A percentile compares a stretch with the other conserved stretches of the same genome.
These are phyloP conservation scores for Phytopythium boreale DNA, from an alignment of 352 stramenopile species.

Conservation along the genomic window DNA sequence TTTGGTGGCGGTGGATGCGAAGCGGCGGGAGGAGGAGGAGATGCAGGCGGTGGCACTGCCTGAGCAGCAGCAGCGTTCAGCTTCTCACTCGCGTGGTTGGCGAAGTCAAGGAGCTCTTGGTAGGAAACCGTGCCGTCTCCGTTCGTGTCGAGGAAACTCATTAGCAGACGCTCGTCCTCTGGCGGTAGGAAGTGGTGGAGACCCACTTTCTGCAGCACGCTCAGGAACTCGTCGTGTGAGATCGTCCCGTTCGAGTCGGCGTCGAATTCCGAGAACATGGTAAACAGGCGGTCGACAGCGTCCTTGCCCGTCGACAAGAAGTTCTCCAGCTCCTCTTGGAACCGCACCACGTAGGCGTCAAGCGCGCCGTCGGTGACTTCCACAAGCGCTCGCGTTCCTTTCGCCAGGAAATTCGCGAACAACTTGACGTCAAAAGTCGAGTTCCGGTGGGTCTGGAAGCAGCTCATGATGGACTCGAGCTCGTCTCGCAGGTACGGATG, in stretches of 20 bases:
- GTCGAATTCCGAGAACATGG: slow-evolving; percentile 58
- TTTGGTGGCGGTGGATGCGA: not conserved
- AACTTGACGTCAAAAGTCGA: slow-evolving; percentile 46
- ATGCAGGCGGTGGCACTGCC: slow-evolving; percentile 1
- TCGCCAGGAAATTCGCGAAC: slow-evolving; percentile 55
- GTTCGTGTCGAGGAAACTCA: slow-evolving; percentile 70
- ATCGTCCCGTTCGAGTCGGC: slow-evolving; percentile 49
- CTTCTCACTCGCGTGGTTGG: slow-evolving; percentile 36
- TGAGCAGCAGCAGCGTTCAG: slow-evolving; percentile 21
- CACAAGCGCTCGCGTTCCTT: slow-evolving; percentile 48
- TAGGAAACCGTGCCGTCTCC: slow-evolving; percentile 60
- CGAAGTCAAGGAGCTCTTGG: slow-evolving; percentile 67
- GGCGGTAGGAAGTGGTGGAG: slow-evolving; percentile 52
- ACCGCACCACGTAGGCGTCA: slow-evolving; percentile 49
- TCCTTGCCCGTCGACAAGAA: slow-evolving; percentile 62
- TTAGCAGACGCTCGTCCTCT: slow-evolving; percentile 61
- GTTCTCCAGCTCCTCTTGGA: slow-evolving; percentile 53
- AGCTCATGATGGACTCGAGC: slow-evolving; percentile 50
- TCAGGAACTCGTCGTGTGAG: slow-evolving; percentile 59
- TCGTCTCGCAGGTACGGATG: slow-evolving; percentile 74
- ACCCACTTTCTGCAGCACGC: slow-evolving; percentile 59
- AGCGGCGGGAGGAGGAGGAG: slow-evolving; percentile 7
- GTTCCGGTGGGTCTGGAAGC: slow-evolving; percentile 39
- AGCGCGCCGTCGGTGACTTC: slow-evolving; percentile 32
- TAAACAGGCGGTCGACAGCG: slow-evolving; percentile 34